These are phyloP conservation scores for Solanum okadae DNA, from an alignment of 257 asterid genomes.

Conservation along the genomic window DNA sequence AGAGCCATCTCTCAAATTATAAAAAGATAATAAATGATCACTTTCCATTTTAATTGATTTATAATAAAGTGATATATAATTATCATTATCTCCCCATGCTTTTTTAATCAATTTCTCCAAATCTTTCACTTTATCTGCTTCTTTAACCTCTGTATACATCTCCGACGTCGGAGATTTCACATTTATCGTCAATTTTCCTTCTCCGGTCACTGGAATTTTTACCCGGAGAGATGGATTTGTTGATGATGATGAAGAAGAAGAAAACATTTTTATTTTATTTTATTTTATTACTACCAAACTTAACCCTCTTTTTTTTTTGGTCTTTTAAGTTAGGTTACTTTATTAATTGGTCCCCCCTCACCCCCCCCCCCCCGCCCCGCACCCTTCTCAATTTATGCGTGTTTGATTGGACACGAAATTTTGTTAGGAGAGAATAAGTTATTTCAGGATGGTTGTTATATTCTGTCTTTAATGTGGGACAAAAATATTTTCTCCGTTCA, in stretches of 20 bases:
- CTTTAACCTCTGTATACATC: background rate
- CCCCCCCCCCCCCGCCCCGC: rapidly evolving
- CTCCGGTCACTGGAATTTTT: background rate
- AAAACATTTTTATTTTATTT: background rate
- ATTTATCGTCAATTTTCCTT: background rate
- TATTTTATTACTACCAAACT: background rate
- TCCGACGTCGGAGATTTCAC: background rate
- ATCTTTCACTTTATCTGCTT: background rate
- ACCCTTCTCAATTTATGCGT: background rate
- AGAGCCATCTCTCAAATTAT: background rate
- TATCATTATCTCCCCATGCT: background rate
- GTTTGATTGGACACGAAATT: background rate
- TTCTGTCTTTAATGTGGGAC: no score
- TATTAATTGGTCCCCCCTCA: background rate
- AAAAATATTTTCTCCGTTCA: rapidly evolving
- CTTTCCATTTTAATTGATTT: background rate
- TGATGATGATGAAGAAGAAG: background rate
- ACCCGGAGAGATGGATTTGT: background rate
- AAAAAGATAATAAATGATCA: background rate
- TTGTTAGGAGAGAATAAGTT: no score
- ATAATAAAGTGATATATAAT: background rate
- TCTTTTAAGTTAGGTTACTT: background rate
- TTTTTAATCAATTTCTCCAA: background rate
- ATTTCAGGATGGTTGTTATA: no score
- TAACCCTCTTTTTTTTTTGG: background rate